Evolutionary conservation across 805 yeast genomes (phyloP).

Genomic region (Huiozyma sinensis): DNA sequence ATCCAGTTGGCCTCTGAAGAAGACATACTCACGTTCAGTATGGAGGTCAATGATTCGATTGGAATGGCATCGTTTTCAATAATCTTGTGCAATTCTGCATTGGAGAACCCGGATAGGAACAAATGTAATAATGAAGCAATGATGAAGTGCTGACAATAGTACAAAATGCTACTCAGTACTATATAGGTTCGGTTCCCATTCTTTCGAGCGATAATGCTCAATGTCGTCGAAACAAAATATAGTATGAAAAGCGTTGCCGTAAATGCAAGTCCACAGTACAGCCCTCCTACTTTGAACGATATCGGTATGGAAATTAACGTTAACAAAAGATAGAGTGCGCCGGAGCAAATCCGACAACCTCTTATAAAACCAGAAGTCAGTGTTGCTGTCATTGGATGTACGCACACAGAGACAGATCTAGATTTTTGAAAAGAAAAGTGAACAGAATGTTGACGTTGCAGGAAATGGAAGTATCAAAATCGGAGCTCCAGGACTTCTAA

Average conservation of each 20-base stretch:
- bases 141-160: constrained; percentile 71
- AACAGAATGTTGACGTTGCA: no score
- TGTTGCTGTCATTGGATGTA: constrained; percentile 2
- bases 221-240: constrained; percentile 63
- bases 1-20: constrained; percentile 16
- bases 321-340: constrained; percentile 52
- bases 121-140: constrained; percentile 74
- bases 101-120: constrained; percentile 45
- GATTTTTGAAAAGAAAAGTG: no score
- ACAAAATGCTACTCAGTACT: constrained; percentile 34
- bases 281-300: constrained; percentile 90
- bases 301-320: constrained; percentile 79
- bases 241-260: constrained; percentile 60
- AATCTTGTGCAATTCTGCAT: constrained; percentile 19
- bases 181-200: constrained; percentile 14
- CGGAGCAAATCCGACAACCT: constrained; percentile 30
- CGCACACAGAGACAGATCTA: no score
- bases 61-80: constrained; percentile 17
- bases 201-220: constrained; percentile 41
- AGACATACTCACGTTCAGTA: constrained; percentile 8
- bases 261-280: constrained; percentile 78
- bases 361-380: constrained; percentile 13
- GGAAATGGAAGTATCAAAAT: no score
- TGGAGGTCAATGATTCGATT: constrained; percentile 13
- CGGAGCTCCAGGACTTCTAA: no score